A percentile compares a stretch with the other conserved stretches of the same genome.
Evolutionary conservation across 495 filamentous ascomycete genomes (phyloP).

Genomic region (Penicillium cataractarum): DNA sequence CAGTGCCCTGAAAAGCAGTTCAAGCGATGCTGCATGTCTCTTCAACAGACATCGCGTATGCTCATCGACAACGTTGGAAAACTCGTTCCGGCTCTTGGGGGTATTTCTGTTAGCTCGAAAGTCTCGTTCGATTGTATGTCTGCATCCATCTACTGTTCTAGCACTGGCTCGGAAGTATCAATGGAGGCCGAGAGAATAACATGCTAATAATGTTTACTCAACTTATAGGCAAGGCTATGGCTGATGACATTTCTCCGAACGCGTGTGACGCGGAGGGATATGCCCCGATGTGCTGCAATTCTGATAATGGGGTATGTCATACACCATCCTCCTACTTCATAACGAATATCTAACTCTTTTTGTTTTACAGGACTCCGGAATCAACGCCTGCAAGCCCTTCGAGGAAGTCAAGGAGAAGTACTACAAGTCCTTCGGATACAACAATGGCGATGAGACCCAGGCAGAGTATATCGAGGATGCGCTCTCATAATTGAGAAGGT

Average conservation of each 20-base stretch:
- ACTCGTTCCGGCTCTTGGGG: conserved; percentile 31
- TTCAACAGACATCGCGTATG: conserved; percentile 24
- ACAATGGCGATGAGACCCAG: conserved; percentile 10
- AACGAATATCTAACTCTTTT: background rate
- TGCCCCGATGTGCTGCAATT: conserved; percentile 39
- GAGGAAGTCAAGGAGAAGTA: conserved; percentile 30
- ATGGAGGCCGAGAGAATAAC: background rate
- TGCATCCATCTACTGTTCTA: too few species aligned
- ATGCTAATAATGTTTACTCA: background rate
- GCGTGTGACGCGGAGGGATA: conserved; percentile 26
- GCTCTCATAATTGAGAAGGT: conserved; percentile 13
- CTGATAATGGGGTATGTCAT: conserved; percentile 20
- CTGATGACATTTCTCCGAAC: conserved; percentile 11
- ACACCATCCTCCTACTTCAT: background rate
- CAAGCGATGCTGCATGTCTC: conserved; percentile 39
- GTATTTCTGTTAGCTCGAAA: conserved; percentile 28
- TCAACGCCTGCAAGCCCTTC: conserved; percentile 32
- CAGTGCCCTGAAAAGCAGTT: conserved; percentile 24
- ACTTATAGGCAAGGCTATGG: conserved; percentile 31
- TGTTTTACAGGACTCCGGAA: background rate
- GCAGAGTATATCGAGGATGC: conserved; percentile 27
- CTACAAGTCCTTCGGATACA: conserved; percentile 21
- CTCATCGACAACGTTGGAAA: conserved; percentile 26
- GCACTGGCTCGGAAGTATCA: background rate
- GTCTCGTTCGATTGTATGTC: conserved; percentile 40